These are phyloP conservation scores for Dendrobium nobile DNA, from an alignment of 106 monocot genomes.

Conservation along the genomic window DNA sequence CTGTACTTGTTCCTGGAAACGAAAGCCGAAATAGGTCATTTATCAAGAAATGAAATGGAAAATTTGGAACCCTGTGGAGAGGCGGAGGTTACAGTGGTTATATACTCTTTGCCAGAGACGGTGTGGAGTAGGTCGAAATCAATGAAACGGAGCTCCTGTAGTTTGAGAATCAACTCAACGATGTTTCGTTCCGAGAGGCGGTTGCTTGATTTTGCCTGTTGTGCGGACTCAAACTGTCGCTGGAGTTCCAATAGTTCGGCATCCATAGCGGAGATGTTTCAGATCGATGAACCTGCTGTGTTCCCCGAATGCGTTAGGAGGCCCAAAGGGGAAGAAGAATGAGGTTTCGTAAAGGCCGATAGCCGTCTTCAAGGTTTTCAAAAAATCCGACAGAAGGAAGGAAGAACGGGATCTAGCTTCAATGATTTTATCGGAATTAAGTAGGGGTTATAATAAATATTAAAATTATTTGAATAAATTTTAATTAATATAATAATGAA, in stretches of 20 bases:
- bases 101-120: constrained; percentile 88
- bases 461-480: no score
- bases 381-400: no score
- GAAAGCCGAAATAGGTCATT: not conserved
- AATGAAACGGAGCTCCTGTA: constrained; percentile 61
- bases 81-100: constrained; percentile 59
- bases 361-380: no score
- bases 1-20: constrained; percentile 59
- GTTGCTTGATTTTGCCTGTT: constrained; percentile 77
- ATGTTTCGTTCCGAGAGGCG: constrained; percentile 86
- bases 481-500: no score
- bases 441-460: no score
- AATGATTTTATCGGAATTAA: no score
- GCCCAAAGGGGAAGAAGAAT: not conserved
- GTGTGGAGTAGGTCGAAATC: constrained; percentile 96
- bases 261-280: constrained; percentile 41
- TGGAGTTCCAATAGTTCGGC: constrained; percentile 84
- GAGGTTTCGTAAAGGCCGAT: no score
- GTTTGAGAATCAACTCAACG: constrained; percentile 85
- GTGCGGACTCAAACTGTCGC: constrained; percentile 77
- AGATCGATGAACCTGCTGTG: not conserved
- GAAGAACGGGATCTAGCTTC: no score
- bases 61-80: not conserved
- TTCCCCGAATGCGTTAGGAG: not conserved
- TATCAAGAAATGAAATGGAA: not conserved